phyloP scores from a whole-genome alignment of 306 rosid species.

The Sindora glabra region DNA sequence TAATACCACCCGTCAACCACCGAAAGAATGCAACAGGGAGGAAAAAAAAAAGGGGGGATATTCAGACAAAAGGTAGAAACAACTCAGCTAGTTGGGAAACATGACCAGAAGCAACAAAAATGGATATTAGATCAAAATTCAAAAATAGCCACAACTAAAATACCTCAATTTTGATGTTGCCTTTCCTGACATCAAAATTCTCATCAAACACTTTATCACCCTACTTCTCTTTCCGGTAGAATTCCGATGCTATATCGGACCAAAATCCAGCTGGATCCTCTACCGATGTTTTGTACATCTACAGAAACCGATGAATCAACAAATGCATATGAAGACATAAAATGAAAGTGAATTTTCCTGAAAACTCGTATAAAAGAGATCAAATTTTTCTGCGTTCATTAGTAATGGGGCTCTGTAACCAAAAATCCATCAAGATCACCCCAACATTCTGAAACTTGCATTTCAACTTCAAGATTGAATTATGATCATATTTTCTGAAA shows the following conservation, averaged over 20 bases:
- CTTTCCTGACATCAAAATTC: slow-evolving; percentile 75
- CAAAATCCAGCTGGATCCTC: slow-evolving; percentile 92
- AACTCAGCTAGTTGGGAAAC: slow-evolving; percentile 1
- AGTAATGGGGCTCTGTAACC: no score
- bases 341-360: no score
- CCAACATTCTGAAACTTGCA: no score
- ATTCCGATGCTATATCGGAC: slow-evolving; percentile 81
- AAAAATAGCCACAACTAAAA: neutral
- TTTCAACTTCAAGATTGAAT: no score
- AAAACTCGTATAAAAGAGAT: no score
- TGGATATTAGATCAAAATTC: slow-evolving; percentile 7
- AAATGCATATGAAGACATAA: no score
- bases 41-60: neutral
- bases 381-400: no score
- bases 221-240: slow-evolving; percentile 77
- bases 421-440: no score
- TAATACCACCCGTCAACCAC: slow-evolving; percentile 97
- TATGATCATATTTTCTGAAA: no score
- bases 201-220: slow-evolving; percentile 44
- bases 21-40: slow-evolving; percentile 22
- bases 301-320: slow-evolving; percentile 49
- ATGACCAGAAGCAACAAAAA: neutral
- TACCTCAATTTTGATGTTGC: slow-evolving; percentile 77
- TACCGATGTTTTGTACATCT: slow-evolving; percentile 72
- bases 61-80: no score